phyloP scores from a whole-genome alignment of 2,329 filamentous ascomycete species.

The Rutstroemia sp. region DNA sequence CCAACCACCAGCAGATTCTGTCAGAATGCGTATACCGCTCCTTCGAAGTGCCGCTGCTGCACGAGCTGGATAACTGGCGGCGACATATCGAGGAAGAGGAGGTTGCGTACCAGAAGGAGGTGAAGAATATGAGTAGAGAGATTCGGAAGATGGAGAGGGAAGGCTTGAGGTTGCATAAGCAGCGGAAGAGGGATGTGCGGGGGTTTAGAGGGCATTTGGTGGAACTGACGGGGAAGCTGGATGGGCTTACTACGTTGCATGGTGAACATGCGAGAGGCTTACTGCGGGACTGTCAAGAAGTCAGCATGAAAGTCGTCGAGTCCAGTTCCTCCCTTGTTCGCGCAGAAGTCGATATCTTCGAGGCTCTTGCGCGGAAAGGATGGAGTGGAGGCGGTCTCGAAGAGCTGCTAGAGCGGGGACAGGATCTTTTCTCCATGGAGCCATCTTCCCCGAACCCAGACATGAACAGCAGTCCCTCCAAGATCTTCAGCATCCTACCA shows the following conservation, averaged over 20 bases:
- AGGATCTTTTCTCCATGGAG: constrained; percentile 50
- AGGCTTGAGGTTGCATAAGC: constrained; percentile 51
- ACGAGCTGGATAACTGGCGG: constrained; percentile 60
- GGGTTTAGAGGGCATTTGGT: constrained; percentile 57
- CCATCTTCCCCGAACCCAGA: constrained; percentile 30
- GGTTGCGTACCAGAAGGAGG: constrained; percentile 48
- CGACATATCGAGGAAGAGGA: constrained; percentile 58
- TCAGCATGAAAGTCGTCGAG: constrained; percentile 54
- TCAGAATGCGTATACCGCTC: constrained; percentile 60
- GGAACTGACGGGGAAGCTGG: constrained; percentile 52
- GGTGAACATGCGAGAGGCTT: constrained; percentile 52
- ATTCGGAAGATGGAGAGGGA: constrained; percentile 59
- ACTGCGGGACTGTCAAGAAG: constrained; percentile 57
- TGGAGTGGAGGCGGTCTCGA: constrained; percentile 62
- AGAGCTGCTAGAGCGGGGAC: constrained; percentile 56
- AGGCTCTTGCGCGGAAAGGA: constrained; percentile 57
- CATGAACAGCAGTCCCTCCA: constrained; percentile 31
- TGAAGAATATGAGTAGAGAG: constrained; percentile 48
- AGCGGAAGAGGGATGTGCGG: constrained; percentile 52
- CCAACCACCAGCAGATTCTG: constrained; percentile 64
- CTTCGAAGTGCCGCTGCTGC: constrained; percentile 62
- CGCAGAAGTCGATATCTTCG: constrained; percentile 64
- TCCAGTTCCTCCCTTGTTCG: constrained; percentile 58
- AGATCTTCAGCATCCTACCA: constrained; percentile 58
- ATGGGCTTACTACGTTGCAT: constrained; percentile 54